These are phyloP conservation scores for Termitomyces titanicus DNA, from an alignment of 768 basidiomycete genomes.

Conservation along the genomic window DNA sequence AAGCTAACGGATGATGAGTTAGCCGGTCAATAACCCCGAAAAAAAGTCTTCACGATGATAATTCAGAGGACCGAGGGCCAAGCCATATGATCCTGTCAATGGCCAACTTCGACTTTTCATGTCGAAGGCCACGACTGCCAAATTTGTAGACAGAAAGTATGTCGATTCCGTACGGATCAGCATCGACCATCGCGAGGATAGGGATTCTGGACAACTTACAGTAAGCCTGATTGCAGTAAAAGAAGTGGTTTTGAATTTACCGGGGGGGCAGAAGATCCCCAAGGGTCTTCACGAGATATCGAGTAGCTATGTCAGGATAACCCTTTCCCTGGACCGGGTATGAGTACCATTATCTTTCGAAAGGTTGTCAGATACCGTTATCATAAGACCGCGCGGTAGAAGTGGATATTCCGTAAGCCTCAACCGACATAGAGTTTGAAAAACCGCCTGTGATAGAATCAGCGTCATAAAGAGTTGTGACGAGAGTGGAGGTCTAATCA, in stretches of 20 bases:
- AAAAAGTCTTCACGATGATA: constrained; percentile 45
- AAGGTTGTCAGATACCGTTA: constrained; percentile 54
- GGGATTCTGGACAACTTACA: constrained; percentile 52
- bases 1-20: constrained; percentile 35
- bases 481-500: constrained; percentile 21
- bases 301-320: constrained; percentile 91
- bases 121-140: constrained; percentile 68
- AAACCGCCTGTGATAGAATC: constrained; percentile 71
- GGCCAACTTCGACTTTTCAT: constrained; percentile 67
- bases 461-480: not conserved
- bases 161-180: constrained; percentile 89
- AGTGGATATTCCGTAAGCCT: constrained; percentile 44
- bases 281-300: constrained; percentile 75
- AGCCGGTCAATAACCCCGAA: not conserved
- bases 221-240: not conserved
- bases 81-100: constrained; percentile 75
- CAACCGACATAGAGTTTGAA: constrained; percentile 74
- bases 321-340: constrained; percentile 76
- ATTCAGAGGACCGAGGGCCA: constrained; percentile 70
- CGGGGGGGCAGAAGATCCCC: constrained; percentile 57
- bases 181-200: constrained; percentile 80
- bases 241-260: constrained; percentile 35
- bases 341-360: not conserved
- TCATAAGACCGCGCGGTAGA: constrained; percentile 61
- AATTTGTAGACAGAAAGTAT: constrained; percentile 86